Percentiles rank a stretch among this genome's conserved stretches.
phyloP scores from a whole-genome alignment of 257 asterid species.

The Petrea volubilis region DNA sequence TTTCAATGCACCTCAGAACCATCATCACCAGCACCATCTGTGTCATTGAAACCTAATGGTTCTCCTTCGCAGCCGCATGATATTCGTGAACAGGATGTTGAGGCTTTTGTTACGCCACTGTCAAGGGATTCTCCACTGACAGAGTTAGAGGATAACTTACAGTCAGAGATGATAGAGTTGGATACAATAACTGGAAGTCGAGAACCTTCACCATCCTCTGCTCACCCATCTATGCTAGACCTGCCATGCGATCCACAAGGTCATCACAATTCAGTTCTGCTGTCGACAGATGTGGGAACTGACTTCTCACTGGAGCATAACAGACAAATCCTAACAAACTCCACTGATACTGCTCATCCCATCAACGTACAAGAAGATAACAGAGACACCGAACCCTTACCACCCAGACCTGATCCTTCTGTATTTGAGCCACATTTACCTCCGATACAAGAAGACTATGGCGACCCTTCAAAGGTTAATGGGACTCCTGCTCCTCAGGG shows the following conservation, averaged over 20 bases:
- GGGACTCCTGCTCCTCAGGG: neutral
- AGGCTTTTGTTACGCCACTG: conserved; percentile 41
- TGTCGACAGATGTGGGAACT: conserved; percentile 12
- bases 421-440: conserved; percentile 25
- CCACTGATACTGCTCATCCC: conserved; percentile 22
- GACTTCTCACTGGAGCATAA: conserved; percentile 26
- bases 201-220: conserved; percentile 57
- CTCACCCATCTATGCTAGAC: conserved; percentile 41
- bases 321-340: conserved; percentile 19
- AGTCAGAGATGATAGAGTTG: conserved; percentile 62
- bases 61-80: conserved; percentile 41
- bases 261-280: conserved; percentile 21
- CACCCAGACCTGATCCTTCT: conserved; percentile 29
- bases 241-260: conserved; percentile 30
- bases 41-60: conserved; percentile 39
- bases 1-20: conserved; percentile 34
- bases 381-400: conserved; percentile 31
- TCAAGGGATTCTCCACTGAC: conserved; percentile 43
- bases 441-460: conserved; percentile 13
- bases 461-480: conserved; percentile 6
- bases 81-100: conserved; percentile 40
- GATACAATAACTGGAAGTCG: conserved; percentile 61
- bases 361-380: conserved; percentile 40
- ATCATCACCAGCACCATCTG: conserved; percentile 48
- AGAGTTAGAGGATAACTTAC: conserved; percentile 51